Base-by-base conservation (phyloP, 2,329 filamentous ascomycete genomes). In the Chalaropsis thielavioides region DNA sequence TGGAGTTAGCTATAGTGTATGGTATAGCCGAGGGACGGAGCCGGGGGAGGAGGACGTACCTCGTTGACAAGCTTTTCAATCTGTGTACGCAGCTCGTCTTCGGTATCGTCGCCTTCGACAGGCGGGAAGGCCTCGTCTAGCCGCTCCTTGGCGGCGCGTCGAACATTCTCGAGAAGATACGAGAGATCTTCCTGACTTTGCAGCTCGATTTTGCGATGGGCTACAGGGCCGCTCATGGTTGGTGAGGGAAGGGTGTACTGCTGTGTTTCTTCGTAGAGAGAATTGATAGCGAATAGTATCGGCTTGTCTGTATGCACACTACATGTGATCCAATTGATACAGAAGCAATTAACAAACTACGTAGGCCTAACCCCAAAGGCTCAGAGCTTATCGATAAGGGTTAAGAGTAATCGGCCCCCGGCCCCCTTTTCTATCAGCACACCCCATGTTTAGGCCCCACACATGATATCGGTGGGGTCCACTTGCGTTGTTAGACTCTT, bases 201-300 rank as follows among this genome's bases (percentile, higher is more conserved):
- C 62, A 92, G 83, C 76, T 92, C 89, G 73, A 92, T 88, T 76
- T 85, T 87, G 73, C 89, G 85, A 74, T 90, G 84, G 69, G 74
- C 74, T 44, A 76, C 72, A 63, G 74, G 73, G 41, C 72, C 70
- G 68, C 73, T 72, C 75, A 76, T 76, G 49, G 63, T 40, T n/a
- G 19, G 19, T 22, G 19, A 31, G 31, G 31, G 31, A 6, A 6
- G 6, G 58, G 49, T 8, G 49, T 6, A 22, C 4, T 11, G 49
- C 17, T 22, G 17, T 22, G 19, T 31, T 49, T 8, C 8, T 22
- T 22, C n/a, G 19, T 13, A 49, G 22, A 49, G 19, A 19, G 17
- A 49, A 49, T 19, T 31, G 31, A 31, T 31, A 31, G 31, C 31
- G 3, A 31, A 6, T 31, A 6, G 2, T 31, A 6, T 31, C 31